A percentile compares a stretch with the other conserved stretches of the same genome.
phyloP scores from a whole-genome alignment of 805 yeast genomes.

The Kodamaea nitidulidarum region DNA sequence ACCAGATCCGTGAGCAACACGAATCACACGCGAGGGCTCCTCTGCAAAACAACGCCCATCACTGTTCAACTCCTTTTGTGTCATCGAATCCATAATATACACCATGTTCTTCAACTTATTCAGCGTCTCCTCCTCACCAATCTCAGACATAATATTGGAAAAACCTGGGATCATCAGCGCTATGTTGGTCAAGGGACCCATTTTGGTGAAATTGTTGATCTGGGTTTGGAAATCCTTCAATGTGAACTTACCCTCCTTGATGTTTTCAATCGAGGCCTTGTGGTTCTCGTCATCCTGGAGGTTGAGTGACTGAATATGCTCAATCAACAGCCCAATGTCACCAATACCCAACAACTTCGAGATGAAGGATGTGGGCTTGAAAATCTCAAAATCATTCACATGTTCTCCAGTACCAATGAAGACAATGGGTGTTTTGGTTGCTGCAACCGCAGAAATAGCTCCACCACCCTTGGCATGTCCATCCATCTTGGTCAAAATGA shows the following conservation, averaged over 20 bases:
- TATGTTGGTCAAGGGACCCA: conserved; percentile 94
- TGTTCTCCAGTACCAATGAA: conserved; percentile 99
- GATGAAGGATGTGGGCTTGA: conserved; percentile 83
- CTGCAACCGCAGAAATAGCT: conserved; percentile 97
- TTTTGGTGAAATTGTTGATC: conserved; percentile 89
- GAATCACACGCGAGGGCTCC: conserved; percentile 78
- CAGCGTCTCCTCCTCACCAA: conserved; percentile 91
- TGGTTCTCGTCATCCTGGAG: conserved; percentile 65
- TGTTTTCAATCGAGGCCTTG: conserved; percentile 84
- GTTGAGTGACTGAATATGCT: conserved; percentile 84
- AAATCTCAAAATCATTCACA: conserved; percentile 85
- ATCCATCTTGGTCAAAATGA: conserved; percentile 92
- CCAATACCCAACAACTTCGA: conserved; percentile 95
- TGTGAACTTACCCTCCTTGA: conserved; percentile 93
- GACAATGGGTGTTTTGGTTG: conserved; percentile 89
- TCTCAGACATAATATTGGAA: conserved; percentile 75
- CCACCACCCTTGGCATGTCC: conserved; percentile 99
- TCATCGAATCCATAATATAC: conserved; percentile 93
- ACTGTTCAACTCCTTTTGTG: conserved; percentile 80
- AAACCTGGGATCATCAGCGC: conserved; percentile 95
- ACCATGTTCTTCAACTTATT: conserved; percentile 81
- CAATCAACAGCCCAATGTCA: conserved; percentile 89
- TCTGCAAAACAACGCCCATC: conserved; percentile 79
- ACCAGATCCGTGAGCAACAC: conserved; percentile 95
- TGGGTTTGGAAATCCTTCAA: conserved; percentile 88